Evolutionary conservation across 352 stramenopile species (phyloP).

Genomic region (Elongisporangium anandrum): DNA sequence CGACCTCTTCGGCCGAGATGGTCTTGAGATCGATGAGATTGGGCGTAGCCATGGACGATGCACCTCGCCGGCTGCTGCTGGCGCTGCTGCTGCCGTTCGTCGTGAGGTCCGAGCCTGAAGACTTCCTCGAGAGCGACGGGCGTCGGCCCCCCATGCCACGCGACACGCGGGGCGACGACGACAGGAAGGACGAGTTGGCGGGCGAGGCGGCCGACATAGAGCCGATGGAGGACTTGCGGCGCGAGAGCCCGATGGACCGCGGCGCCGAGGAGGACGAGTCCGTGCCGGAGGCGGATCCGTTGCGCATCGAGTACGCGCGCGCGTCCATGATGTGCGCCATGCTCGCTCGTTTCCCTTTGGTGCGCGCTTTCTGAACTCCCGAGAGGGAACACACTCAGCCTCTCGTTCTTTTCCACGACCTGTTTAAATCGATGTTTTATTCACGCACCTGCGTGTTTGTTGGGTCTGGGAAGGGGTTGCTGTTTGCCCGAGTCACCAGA

Average conservation of each 20-base stretch:
- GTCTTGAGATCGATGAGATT: constrained; percentile 87
- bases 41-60: constrained; percentile 36
- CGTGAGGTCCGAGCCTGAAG: constrained; percentile 17
- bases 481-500: neutral
- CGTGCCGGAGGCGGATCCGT: constrained; percentile 23
- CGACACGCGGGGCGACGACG: constrained; percentile 15
- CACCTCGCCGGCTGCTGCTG: neutral
- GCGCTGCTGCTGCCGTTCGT: constrained; percentile 3
- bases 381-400: neutral
- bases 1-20: constrained; percentile 78
- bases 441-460: neutral
- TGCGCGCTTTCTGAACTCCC: neutral
- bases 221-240: constrained; percentile 46
- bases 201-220: constrained; percentile 8
- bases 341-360: constrained; percentile 1
- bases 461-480: neutral
- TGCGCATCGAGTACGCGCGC: constrained; percentile 49
- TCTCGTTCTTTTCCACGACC: neutral
- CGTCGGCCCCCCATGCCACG: constrained; percentile 17
- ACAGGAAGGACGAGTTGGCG: constrained; percentile 10
- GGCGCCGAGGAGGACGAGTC: constrained; percentile 4
- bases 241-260: constrained; percentile 12
- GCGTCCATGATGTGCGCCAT: constrained; percentile 70
- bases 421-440: neutral
- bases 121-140: constrained; percentile 29